Base-by-base conservation (phyloP, 2,329 filamentous ascomycete genomes). In the Aspergillus intermedius region DNA sequence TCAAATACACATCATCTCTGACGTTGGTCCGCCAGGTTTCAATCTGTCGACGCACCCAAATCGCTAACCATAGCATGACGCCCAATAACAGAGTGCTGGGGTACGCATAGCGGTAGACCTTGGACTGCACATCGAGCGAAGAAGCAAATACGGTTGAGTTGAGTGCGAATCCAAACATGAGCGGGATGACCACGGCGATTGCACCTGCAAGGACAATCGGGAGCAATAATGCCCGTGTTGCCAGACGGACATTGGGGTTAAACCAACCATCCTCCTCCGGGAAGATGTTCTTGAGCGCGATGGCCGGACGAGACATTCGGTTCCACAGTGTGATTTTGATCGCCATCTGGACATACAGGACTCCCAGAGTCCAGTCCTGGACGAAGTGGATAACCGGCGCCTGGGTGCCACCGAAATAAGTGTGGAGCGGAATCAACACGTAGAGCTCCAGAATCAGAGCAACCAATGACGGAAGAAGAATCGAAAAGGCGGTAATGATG, bases 1-100 rank as follows among this genome's bases (percentile, higher is more conserved):
- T 93, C 41, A 98, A 74, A 66, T 98, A 98, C 0, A 95, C 91
- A 70, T 98, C 94, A 66, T 98, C 94, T 35, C 89, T 78, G 42
- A 98, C 89, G 49, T 85, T 81, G 49, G 83, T 77, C 59, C 87
- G 82, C 91, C 91, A 97, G 17, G 81, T 74, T 42, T 80, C 79
- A 45, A 93, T 78, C 46, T 88, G 78, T 42, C 78, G 70, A 5
- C 63, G 55, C 28, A 70, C 53, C 30, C 71, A 45, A 49, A 66
- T 64, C 40, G 61, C 48, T 1, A 73, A 62, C 48, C 76, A 69
- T 22, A 71, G 71, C 7, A 79, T 62, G n/a, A 84, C 63, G 9
- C 78, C 76, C 61, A 79, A 58, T 2, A 77, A 73, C 19, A 79
- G 66, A 2, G 81, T 67, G 2, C 77, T 76, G 25, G 93, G 93